A percentile compares a stretch with the other conserved stretches of the same genome.
Evolutionary conservation across 225 moss, liverwort and hornwort genomes (phyloP).

Genomic region (Pleurozium schreberi): DNA sequence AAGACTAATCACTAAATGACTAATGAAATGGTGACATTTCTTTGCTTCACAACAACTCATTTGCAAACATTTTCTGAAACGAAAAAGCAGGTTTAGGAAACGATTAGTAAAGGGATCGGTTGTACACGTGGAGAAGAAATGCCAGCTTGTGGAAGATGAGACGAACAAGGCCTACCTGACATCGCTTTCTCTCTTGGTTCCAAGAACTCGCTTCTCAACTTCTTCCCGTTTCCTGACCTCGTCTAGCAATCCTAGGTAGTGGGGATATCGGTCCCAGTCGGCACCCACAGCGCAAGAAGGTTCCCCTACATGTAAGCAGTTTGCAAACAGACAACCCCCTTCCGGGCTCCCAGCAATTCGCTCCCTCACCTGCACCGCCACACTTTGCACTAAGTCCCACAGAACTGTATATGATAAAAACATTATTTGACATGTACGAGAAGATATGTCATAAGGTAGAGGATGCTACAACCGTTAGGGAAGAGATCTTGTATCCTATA

Average conservation of each 20-base stretch:
- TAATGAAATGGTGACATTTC: neutral
- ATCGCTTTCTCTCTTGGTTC: conserved; percentile 93
- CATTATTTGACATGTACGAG: neutral
- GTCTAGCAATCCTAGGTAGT: conserved; percentile 69
- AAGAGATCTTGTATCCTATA: neutral
- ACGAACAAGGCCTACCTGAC: conserved; percentile 38
- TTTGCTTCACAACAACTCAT: neutral
- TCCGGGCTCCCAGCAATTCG: conserved; percentile 32
- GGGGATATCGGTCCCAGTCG: conserved; percentile 81
- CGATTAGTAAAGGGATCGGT: neutral
- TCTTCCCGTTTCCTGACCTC: conserved; percentile 85
- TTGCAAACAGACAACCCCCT: conserved; percentile 70
- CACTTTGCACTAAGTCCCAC: neutral
- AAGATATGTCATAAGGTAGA: neutral
- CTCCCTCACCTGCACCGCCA: conserved; percentile 38
- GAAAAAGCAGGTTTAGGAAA: neutral
- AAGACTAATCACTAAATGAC: neutral
- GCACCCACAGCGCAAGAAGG: conserved; percentile 78
- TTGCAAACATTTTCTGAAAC: neutral
- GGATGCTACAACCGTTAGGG: neutral
- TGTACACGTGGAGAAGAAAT: neutral
- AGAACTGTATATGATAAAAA: neutral
- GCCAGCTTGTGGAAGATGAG: conserved; percentile 13
- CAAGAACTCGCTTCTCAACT: conserved; percentile 93
- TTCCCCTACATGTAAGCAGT: conserved; percentile 90